Evolutionary conservation across 1,139 yeast species (phyloP).

Genomic region (Zygosaccharomyces sapae): DNA sequence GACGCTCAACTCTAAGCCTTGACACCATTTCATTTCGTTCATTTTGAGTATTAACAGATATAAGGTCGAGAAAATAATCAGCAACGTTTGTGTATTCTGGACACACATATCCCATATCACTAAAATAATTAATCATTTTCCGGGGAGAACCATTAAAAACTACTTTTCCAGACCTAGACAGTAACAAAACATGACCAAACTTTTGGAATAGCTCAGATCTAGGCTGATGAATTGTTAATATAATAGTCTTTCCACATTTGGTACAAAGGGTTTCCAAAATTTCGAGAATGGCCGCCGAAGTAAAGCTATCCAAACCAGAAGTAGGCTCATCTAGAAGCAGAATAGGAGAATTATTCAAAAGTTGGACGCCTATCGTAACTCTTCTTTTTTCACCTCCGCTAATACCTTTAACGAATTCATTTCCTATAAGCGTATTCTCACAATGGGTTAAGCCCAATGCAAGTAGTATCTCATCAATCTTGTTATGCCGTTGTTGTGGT

Average conservation of each 20-base stretch:
- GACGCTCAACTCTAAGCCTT: conserved; percentile 41
- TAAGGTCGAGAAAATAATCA: conserved; percentile 66
- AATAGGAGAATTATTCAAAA: conserved; percentile 66
- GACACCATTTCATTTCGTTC: conserved; percentile 27
- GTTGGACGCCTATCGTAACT: conserved; percentile 75
- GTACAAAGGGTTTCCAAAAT: conserved; percentile 55
- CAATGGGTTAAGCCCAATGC: conserved; percentile 73
- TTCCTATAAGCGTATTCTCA: conserved; percentile 72
- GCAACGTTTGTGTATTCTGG: conserved; percentile 66
- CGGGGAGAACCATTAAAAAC: conserved; percentile 56
- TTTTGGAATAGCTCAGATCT: conserved; percentile 56
- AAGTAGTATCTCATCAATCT: conserved; percentile 55
- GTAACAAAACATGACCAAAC: conserved; percentile 63
- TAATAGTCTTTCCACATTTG: conserved; percentile 61
- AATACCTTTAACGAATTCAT: conserved; percentile 67
- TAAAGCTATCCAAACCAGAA: conserved; percentile 78
- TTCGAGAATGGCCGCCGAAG: conserved; percentile 64
- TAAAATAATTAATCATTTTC: conserved; percentile 44
- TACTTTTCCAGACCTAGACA: conserved; percentile 70
- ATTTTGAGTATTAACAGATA: conserved; percentile 43
- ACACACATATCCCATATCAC: conserved; percentile 46
- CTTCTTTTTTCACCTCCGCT: conserved; percentile 87
- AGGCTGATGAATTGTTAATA: conserved; percentile 84
- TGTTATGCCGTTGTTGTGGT: conserved; percentile 34
- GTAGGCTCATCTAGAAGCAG: conserved; percentile 83